phyloP scores from a whole-genome alignment of 2,329 filamentous ascomycete species.

The Ophiostoma perfectum region DNA sequence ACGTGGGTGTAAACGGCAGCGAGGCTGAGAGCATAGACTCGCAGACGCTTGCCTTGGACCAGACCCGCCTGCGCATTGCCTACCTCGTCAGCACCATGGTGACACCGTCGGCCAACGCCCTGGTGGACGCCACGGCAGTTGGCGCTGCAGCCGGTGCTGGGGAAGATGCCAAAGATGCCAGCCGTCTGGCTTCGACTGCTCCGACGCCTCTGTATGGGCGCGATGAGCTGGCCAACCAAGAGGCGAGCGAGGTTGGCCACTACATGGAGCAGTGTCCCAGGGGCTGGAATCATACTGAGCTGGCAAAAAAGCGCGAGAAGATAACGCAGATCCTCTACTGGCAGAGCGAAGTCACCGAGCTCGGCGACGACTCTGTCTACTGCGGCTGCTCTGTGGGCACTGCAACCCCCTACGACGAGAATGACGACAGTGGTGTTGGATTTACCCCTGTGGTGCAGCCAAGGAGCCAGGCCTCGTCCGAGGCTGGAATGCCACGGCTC shows the following conservation, averaged over 20 bases:
- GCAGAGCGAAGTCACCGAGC: constrained; percentile 44
- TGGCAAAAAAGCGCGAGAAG: constrained; percentile 26
- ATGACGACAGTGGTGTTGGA: constrained; percentile 10
- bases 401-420: background rate
- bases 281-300: constrained; percentile 22
- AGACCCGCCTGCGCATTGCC: constrained; percentile 28
- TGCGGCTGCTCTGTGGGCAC: constrained; percentile 32
- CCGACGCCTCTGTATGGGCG: constrained; percentile 8
- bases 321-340: constrained; percentile 43
- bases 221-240: constrained; percentile 1
- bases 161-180: background rate
- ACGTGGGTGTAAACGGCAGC: background rate
- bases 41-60: constrained; percentile 30
- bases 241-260: background rate
- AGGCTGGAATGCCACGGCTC: constrained; percentile 8
- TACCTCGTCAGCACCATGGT: constrained; percentile 28
- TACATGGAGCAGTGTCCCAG: constrained; percentile 17
- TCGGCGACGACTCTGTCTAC: constrained; percentile 29
- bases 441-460: background rate
- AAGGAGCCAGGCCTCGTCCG: background rate
- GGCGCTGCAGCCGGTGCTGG: background rate
- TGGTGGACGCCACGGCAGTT: background rate
- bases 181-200: background rate
- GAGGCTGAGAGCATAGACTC: constrained; percentile 21
- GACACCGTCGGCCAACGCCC: constrained; percentile 16